Evolutionary conservation across 2,329 filamentous ascomycete species (phyloP).

Genomic region (Penicillium sp.): DNA sequence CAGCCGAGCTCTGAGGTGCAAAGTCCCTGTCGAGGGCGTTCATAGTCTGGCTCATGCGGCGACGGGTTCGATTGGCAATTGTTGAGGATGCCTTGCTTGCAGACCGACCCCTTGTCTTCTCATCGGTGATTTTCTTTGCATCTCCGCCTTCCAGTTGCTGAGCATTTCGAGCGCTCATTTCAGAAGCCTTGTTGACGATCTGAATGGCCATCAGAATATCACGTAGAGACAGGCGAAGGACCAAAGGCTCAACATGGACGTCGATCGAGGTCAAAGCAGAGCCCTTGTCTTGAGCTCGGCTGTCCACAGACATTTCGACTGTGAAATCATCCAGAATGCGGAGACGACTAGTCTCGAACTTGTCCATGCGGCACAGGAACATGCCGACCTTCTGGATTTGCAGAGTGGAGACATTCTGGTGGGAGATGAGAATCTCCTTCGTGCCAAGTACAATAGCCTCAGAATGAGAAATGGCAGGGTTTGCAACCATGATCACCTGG

Average conservation of each 20-base stretch:
- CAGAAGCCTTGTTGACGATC: conserved; percentile 86
- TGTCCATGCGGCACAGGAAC: conserved; percentile 98
- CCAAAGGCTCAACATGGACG: conserved; percentile 85
- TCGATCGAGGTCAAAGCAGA: conserved; percentile 75
- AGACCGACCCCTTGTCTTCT: conserved; percentile 54
- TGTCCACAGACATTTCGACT: conserved; percentile 84
- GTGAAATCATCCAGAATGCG: conserved; percentile 97
- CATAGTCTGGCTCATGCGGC: conserved; percentile 49
- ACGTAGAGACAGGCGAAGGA: conserved; percentile 84
- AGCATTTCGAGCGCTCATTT: conserved; percentile 66
- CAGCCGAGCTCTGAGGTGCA: conserved; percentile 50
- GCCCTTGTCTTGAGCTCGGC: conserved; percentile 61
- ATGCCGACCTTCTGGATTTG: conserved; percentile 95
- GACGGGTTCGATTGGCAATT: conserved; percentile 49
- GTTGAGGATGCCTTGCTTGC: conserved; percentile 47
- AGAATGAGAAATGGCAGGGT: conserved; percentile 83
- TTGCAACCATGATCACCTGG: conserved; percentile 94
- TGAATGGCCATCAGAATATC: conserved; percentile 94
- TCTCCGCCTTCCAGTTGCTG: conserved; percentile 58
- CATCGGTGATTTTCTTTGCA: conserved; percentile 54
- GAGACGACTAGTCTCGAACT: conserved; percentile 85
- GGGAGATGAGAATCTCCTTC: conserved; percentile 88
- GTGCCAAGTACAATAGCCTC: conserved; percentile 95
- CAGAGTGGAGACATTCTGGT: conserved; percentile 91
- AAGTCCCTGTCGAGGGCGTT: conserved; percentile 45